These are phyloP conservation scores for Monosporascus sp. DNA, from an alignment of 2,329 filamentous ascomycete genomes.

Conservation along the genomic window DNA sequence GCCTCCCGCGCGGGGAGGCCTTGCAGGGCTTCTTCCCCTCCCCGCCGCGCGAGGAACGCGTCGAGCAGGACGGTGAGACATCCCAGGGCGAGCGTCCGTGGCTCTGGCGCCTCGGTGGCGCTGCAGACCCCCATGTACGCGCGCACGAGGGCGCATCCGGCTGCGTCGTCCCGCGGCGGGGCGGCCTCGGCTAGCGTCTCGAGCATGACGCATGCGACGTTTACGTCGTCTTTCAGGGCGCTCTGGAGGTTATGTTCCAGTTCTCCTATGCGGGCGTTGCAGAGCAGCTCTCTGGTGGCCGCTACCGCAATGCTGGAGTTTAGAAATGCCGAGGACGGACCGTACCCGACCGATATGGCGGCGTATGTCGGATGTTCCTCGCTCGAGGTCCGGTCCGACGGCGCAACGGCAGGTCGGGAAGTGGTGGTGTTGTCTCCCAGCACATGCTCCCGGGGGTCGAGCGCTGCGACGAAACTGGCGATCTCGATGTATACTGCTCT, in stretches of 20 bases:
- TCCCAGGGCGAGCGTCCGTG: slow-evolving; percentile 41
- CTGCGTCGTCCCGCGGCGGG: slow-evolving; percentile 15
- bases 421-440: background rate
- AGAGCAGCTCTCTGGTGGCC: slow-evolving; percentile 29
- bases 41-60: slow-evolving; percentile 24
- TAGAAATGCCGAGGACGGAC: slow-evolving; percentile 15
- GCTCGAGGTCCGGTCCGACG: background rate
- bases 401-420: background rate
- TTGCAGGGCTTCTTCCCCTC: slow-evolving; percentile 9
- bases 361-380: too few relatives aligned
- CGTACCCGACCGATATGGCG: too few relatives aligned
- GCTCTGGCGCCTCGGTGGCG: slow-evolving; percentile 34
- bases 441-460: background rate
- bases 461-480: slow-evolving; percentile 18
- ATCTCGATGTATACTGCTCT: slow-evolving; percentile 29
- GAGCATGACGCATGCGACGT: slow-evolving; percentile 36
- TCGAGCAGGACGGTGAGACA: slow-evolving; percentile 45
- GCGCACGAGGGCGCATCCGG: slow-evolving; percentile 29
- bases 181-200: slow-evolving; percentile 30
- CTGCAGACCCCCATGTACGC: slow-evolving; percentile 40
- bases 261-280: slow-evolving; percentile 3
- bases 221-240: slow-evolving; percentile 33
- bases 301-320: slow-evolving; percentile 16
- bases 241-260: slow-evolving; percentile 29
- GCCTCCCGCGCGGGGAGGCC: slow-evolving; percentile 27